A percentile compares a stretch with the other conserved stretches of the same genome.
Conservation (phyloP, 192 early-diverging fungal genomes). For the Entomortierella parvispora region DNA sequence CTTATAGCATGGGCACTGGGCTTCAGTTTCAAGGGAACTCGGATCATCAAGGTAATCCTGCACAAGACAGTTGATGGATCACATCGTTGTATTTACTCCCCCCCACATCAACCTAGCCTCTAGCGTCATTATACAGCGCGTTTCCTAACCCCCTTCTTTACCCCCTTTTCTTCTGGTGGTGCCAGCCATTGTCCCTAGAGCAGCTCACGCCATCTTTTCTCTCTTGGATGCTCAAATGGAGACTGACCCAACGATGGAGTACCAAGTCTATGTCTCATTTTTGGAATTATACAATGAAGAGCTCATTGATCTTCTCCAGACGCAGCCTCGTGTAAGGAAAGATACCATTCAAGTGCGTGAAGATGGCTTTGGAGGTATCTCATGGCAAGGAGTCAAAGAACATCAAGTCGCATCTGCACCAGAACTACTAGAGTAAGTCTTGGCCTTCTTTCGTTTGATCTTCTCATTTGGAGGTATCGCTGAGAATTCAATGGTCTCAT, state of each 20-base stretch:
- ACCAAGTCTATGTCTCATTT: constrained; percentile 80
- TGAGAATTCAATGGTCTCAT: not conserved
- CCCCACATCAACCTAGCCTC: too few relatives aligned
- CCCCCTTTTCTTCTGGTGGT: too few relatives aligned
- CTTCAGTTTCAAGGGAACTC: constrained; percentile 52
- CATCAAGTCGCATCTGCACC: constrained; percentile 72
- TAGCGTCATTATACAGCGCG: too few relatives aligned
- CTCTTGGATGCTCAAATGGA: constrained; percentile 43
- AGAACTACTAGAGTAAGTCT: constrained; percentile 65
- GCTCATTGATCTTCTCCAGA: constrained; percentile 83
- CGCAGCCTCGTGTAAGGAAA: constrained; percentile 42
- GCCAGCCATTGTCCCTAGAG: constrained; percentile 76
- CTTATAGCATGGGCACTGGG: constrained; percentile 94
- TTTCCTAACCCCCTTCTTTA: too few relatives aligned
- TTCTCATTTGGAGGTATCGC: not conserved
- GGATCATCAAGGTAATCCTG: constrained; percentile 33
- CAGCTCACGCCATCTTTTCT: constrained; percentile 69
- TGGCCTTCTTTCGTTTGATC: not conserved
- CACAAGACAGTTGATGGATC: not conserved
- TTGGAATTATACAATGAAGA: constrained; percentile 99
- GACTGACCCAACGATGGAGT: constrained; percentile 53
- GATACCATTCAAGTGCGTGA: constrained; percentile 71
- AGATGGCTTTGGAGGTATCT: constrained; percentile 88
- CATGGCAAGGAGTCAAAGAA: constrained; percentile 86
- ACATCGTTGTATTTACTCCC: not conserved